Conservation (phyloP, 768 basidiomycete species). For the Auricularia cornea region DNA sequence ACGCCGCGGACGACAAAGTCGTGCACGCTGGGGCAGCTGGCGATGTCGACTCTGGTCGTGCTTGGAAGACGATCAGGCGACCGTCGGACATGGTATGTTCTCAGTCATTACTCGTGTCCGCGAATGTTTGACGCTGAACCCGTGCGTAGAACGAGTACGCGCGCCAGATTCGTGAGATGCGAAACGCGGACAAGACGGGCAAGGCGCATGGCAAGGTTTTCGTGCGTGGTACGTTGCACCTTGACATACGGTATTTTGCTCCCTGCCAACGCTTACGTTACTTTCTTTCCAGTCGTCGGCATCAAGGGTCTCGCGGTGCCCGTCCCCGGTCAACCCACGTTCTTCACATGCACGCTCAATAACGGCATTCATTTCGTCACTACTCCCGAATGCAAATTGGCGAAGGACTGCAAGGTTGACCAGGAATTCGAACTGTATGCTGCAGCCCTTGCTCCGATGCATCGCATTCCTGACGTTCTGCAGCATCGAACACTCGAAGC, state of each 20-base stretch:
- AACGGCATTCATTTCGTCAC: conserved; percentile 96
- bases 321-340: conserved; percentile 65
- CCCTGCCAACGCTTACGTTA: too few species aligned
- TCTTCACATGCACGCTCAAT: conserved; percentile 80
- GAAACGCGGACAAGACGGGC: conserved; percentile 63
- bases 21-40: conserved; percentile 67
- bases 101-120: not conserved
- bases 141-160: conserved; percentile 78
- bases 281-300: conserved; percentile 53
- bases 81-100: conserved; percentile 87
- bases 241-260: too few species aligned
- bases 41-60: conserved; percentile 70
- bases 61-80: conserved; percentile 80
- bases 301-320: conserved; percentile 70
- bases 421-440: conserved; percentile 83
- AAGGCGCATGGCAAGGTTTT: conserved; percentile 91
- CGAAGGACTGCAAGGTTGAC: conserved; percentile 54
- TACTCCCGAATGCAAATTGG: conserved; percentile 67
- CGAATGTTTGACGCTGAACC: not conserved
- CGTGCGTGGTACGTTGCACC: conserved; percentile 59
- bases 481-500: conserved; percentile 88
- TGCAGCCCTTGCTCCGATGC: not conserved
- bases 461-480: conserved; percentile 1
- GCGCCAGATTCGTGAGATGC: conserved; percentile 78
- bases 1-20: conserved; percentile 67